Percentiles rank a stretch among this genome's conserved stretches.
These are phyloP conservation scores for Mallotus japonicus DNA, from an alignment of 441 rosid genomes.

Conservation along the genomic window DNA sequence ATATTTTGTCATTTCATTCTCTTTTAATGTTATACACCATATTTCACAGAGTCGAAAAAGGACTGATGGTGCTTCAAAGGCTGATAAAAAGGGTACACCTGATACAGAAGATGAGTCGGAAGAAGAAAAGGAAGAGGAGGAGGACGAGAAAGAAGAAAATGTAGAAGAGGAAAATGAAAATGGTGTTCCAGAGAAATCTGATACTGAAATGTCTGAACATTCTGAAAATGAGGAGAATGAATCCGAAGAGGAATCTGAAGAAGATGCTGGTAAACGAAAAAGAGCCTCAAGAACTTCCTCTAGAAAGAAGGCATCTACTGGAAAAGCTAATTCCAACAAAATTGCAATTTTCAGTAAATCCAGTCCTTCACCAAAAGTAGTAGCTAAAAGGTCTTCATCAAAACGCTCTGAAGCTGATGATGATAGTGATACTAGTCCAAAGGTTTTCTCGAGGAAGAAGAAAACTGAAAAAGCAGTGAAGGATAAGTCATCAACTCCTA, in stretches of 20 bases:
- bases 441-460: constrained; percentile 68
- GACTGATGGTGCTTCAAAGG: constrained; percentile 49
- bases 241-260: constrained; percentile 77
- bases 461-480: constrained; percentile 42
- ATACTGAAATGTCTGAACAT: constrained; percentile 52
- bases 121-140: constrained; percentile 36
- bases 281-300: constrained; percentile 38
- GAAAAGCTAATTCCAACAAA: constrained; percentile 59
- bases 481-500: constrained; percentile 51
- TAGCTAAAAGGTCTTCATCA: constrained; percentile 44
- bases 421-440: constrained; percentile 57
- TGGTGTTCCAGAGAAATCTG: constrained; percentile 68
- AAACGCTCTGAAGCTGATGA: constrained; percentile 51
- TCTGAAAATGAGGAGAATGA: constrained; percentile 70
- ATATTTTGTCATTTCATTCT: constrained; percentile 5
- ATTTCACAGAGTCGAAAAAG: constrained; percentile 54
- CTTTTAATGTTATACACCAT: neutral
- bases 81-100: constrained; percentile 32
- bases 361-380: constrained; percentile 45
- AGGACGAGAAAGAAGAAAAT: constrained; percentile 41
- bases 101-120: constrained; percentile 59
- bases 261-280: constrained; percentile 52
- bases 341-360: constrained; percentile 31
- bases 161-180: constrained; percentile 59
- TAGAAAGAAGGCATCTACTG: constrained; percentile 51